A percentile compares a stretch with the other conserved stretches of the same genome.
Conservation (phyloP, 1,139 yeast species). For the Wickerhamomyces sp. region DNA sequence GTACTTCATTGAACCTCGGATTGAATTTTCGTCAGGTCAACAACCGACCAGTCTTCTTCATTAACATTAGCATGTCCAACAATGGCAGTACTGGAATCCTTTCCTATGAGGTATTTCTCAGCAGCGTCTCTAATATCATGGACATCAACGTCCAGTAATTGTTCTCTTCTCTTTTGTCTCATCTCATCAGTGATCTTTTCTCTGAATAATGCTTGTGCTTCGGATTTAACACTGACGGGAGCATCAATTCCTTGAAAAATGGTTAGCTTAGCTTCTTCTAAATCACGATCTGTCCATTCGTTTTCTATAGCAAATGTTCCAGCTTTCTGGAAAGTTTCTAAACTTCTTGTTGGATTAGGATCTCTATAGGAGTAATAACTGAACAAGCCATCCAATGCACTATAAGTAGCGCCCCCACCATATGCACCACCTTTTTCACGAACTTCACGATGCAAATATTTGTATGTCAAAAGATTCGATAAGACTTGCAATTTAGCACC, state of each 20-base stretch:
- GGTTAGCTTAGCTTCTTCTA: constrained; percentile 85
- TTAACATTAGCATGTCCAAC: constrained; percentile 18
- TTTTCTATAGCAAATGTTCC: constrained; percentile 51
- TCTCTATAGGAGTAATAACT: constrained; percentile 89
- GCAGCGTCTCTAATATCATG: constrained; percentile 61
- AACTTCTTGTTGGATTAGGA: constrained; percentile 75
- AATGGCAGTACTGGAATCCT: constrained; percentile 18
- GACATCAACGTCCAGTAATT: constrained; percentile 58
- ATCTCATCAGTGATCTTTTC: constrained; percentile 73
- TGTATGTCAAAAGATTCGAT: constrained; percentile 75
- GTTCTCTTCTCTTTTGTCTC: constrained; percentile 76
- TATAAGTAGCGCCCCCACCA: constrained; percentile 89
- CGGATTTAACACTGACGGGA: constrained; percentile 75
- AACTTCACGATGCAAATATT: constrained; percentile 80
- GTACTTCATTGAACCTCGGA: background rate
- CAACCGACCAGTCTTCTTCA: constrained; percentile 15
- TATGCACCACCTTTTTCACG: constrained; percentile 97
- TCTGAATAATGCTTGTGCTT: constrained; percentile 63
- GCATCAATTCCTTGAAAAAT: constrained; percentile 91
- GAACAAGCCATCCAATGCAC: constrained; percentile 76
- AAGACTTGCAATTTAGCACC: constrained; percentile 84
- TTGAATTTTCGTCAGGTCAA: constrained; percentile 9
- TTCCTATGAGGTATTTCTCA: constrained; percentile 45
- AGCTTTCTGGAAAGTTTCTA: constrained; percentile 55
- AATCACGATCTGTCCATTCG: constrained; percentile 51